A percentile compares a stretch with the other conserved stretches of the same genome.
Conservation (phyloP, 2,329 filamentous ascomycete genomes). For the Diplodia scrobiculata region DNA sequence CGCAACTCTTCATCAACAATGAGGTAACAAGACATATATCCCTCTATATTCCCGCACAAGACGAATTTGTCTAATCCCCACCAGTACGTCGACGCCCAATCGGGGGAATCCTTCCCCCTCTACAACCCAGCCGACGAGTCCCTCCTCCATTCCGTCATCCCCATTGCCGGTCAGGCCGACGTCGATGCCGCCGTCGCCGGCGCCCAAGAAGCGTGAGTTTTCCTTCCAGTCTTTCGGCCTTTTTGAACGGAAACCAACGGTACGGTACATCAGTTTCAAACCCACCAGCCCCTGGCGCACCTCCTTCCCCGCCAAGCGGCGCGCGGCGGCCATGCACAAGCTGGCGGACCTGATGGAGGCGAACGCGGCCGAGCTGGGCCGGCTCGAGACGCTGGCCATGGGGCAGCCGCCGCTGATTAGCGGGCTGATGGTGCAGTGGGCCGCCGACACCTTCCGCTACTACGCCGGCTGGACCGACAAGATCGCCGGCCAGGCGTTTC, state of each 20-base stretch:
- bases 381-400: conserved; percentile 33
- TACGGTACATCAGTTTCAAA: not conserved
- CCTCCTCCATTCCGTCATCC: conserved; percentile 35
- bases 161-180: conserved; percentile 35
- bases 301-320: conserved; percentile 34
- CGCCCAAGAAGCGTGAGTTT: conserved; percentile 35
- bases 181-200: conserved; percentile 38
- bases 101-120: conserved; percentile 34
- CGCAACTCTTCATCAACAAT: conserved; percentile 38
- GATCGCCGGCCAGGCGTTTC: conserved; percentile 40
- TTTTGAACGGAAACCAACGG: not conserved
- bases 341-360: conserved; percentile 32
- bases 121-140: conserved; percentile 37
- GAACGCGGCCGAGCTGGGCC: conserved; percentile 31
- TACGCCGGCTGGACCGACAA: conserved; percentile 41
- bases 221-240: too few relatives aligned
- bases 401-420: conserved; percentile 32
- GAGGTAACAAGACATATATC: conserved; percentile 31
- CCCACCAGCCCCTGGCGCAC: conserved; percentile 33
- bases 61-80: not conserved
- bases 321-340: conserved; percentile 35
- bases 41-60: not conserved
- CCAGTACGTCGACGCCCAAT: conserved; percentile 38
- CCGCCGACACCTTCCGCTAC: conserved; percentile 12
- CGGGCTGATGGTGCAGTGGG: conserved; percentile 3